Evolutionary conservation across 2,329 filamentous ascomycete species (phyloP).

Genomic region (Lecanicillium sp.): DNA sequence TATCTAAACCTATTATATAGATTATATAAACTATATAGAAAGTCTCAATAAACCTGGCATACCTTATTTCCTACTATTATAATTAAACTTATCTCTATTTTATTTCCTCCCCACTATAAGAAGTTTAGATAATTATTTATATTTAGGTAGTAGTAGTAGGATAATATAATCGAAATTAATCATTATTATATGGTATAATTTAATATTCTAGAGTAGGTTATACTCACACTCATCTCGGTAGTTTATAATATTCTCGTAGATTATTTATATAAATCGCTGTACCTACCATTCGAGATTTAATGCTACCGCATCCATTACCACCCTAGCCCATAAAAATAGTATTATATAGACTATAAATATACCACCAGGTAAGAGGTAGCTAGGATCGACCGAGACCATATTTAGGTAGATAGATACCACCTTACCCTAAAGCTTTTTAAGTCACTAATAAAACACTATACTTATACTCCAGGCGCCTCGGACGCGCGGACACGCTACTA

Average conservation of each 20-base stretch:
- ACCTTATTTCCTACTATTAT: no score
- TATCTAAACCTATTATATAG: no score
- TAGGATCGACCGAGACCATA: constrained; percentile 6
- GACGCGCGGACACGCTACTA: constrained; percentile 13
- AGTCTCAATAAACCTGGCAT: no score
- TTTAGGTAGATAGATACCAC: constrained; percentile 19
- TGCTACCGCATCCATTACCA: constrained; percentile 2
- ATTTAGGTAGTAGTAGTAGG: constrained; percentile 4
- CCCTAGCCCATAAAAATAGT: constrained; percentile 22
- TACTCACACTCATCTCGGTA: constrained; percentile 17
- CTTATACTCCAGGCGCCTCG: constrained; percentile 16
- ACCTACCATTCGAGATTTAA: constrained; percentile 5
- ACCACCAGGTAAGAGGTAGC: constrained; percentile 17
- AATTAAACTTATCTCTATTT: background rate
- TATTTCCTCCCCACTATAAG: background rate
- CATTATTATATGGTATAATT: constrained; percentile 19
- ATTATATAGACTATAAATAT: constrained; percentile 18
- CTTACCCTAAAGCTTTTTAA: background rate
- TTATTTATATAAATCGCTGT: constrained; percentile 13
- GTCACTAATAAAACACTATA: background rate
- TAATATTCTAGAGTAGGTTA: constrained; percentile 20
- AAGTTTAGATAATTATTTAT: constrained; percentile 7
- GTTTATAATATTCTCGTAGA: constrained; percentile 17
- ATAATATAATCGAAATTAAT: constrained; percentile 18
- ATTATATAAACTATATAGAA: no score